Evolutionary conservation across 2,329 filamentous ascomycete genomes (phyloP).

Genomic region (Chaetomiaceae sp.): DNA sequence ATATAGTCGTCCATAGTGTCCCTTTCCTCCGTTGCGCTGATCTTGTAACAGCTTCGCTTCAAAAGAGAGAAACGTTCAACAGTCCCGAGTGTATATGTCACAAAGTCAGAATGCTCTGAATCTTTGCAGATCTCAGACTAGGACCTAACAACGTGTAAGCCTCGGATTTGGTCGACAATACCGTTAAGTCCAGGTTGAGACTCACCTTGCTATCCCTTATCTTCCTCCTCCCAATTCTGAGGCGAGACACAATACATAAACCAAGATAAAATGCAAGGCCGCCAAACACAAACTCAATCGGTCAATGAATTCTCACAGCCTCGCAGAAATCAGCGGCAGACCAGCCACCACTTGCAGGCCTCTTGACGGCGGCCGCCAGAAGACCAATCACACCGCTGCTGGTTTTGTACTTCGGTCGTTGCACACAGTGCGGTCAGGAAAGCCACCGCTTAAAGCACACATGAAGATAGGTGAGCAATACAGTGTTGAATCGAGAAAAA

Average conservation of each 20-base stretch:
- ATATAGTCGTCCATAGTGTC: slow-evolving; percentile 55
- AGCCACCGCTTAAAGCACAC: no score
- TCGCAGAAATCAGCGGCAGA: neutral
- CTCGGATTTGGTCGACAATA: no score
- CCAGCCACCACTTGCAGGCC: neutral
- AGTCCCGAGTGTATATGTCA: neutral
- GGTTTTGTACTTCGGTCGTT: neutral
- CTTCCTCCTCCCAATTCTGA: neutral
- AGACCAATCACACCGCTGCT: neutral
- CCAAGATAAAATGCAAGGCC: neutral
- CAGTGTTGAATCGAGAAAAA: no score
- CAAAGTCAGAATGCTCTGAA: no score
- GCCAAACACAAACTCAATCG: neutral
- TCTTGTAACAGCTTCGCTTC: no score
- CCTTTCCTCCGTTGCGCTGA: neutral
- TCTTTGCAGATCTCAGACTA: no score
- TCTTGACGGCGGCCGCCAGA: neutral
- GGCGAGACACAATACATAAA: no score
- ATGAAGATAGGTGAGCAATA: no score
- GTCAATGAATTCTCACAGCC: neutral
- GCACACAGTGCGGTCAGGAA: no score
- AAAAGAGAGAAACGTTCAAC: neutral
- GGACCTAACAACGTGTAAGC: no score
- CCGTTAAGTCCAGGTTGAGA: no score
- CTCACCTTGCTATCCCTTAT: neutral